Base-by-base conservation (phyloP, 495 filamentous ascomycete species). In the Chaetomidium leptoderma region DNA sequence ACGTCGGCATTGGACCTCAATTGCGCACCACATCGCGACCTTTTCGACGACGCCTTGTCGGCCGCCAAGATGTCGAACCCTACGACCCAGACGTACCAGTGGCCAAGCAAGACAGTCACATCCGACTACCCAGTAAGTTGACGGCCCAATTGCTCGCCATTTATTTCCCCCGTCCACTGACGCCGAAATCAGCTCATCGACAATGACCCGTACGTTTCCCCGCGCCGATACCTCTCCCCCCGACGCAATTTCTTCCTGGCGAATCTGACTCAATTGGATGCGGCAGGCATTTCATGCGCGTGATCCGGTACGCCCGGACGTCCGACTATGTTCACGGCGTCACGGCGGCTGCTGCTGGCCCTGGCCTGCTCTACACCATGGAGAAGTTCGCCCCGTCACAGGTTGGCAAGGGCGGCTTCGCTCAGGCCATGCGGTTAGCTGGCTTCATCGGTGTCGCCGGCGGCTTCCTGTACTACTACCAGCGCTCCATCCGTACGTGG, bases 151-250 rank as follows among this genome's bases (percentile, higher is more conserved):
- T 46, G 48, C 13, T 39, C 35, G 19, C n/a, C 13, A 6, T 13
- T 43, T 33, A 43, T 10, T 33, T 32, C 21, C 39, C 23, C 1
- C 29, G 1, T 26, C 13, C 16, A 56, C 59, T 61, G 33, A 53
- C 50, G 43, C 54, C 53, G 36, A 61, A 61, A 59, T 65, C 66
- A 97, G 92, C 86, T 96, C 76, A 97, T 97, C 72, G 92, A 97
- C 78, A 91, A 85, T 76, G 92, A 97, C 76, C 92, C 92, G 92
- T 97, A 90, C 71, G 87, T 74, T 62, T 27, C 43, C 43, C n/a
- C 54, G 47, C 23, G 33, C 53, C 44, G 27, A 36, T 16, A 40
- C 7, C 24, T 23, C 42, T n/a, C 29, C 21, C 32, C 47, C 19
- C 13, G 17, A 43, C 13, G 3, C 27, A 33, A 10, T 32, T 11